These are phyloP conservation scores for Phytophthora ohioensis DNA, from an alignment of 352 stramenopile species.

Conservation along the genomic window DNA sequence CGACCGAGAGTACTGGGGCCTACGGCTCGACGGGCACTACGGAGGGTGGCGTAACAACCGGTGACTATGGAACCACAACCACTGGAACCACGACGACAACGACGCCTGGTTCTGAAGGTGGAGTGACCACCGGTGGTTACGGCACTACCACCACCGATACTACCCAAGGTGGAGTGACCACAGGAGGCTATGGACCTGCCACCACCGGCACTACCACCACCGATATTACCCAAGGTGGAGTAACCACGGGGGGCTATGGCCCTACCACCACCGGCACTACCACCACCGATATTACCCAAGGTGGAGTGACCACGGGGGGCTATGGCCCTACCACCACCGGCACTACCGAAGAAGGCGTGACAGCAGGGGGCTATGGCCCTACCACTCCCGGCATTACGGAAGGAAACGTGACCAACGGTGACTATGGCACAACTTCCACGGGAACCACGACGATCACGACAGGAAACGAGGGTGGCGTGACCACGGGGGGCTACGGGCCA, in stretches of 20 bases:
- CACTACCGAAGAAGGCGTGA: neutral
- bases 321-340: neutral
- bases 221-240: neutral
- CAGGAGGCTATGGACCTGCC: neutral
- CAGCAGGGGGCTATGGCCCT: neutral
- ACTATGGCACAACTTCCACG: neutral
- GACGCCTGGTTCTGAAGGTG: neutral
- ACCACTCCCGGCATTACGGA: neutral
- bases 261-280: neutral
- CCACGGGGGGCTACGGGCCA: neutral
- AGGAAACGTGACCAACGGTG: neutral
- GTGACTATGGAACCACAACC: neutral
- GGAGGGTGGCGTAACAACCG: neutral
- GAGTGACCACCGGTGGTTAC: neutral
- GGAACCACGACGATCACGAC: neutral
- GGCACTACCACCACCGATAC: neutral
- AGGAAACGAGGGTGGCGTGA: neutral
- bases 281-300: neutral
- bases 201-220: neutral
- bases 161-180: neutral
- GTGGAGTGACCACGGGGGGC: neutral
- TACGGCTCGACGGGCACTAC: neutral
- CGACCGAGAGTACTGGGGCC: neutral
- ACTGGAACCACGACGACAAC: neutral
- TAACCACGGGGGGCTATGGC: neutral